Conservation (phyloP, 495 filamentous ascomycete genomes). For the Penicillium argentinense region DNA sequence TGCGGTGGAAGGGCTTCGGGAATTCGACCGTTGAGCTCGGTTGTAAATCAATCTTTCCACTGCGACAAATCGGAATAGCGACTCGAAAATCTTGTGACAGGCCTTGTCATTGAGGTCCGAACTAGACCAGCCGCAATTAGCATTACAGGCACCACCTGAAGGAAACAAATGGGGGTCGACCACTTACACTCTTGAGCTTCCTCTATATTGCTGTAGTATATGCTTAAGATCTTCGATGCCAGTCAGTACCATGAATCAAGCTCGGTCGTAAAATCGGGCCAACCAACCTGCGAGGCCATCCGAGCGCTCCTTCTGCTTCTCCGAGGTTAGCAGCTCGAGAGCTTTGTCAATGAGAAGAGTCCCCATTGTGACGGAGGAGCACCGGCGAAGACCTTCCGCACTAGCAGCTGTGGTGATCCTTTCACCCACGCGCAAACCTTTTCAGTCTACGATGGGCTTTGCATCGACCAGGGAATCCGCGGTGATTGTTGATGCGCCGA, state of each 20-base stretch:
- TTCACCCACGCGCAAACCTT: not conserved
- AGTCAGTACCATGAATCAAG: not conserved
- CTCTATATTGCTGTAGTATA: slow-evolving; percentile 61
- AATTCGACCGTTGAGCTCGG: slow-evolving; percentile 49
- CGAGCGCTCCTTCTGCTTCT: slow-evolving; percentile 52
- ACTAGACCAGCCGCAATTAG: slow-evolving; percentile 31
- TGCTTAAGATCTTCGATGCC: slow-evolving; percentile 54
- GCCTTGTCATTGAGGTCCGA: slow-evolving; percentile 65
- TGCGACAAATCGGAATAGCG: slow-evolving; percentile 68
- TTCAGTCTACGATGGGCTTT: too few species aligned
- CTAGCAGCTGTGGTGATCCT: not conserved
- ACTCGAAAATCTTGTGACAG: slow-evolving; percentile 80
- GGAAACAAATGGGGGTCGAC: too few species aligned
- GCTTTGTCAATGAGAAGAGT: slow-evolving; percentile 42
- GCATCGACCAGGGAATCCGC: too few species aligned
- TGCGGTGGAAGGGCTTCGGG: slow-evolving; percentile 44
- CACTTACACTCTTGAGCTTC: slow-evolving; percentile 56
- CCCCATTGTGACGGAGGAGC: slow-evolving; percentile 20
- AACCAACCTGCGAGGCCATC: slow-evolving; percentile 53
- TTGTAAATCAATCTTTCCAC: slow-evolving; percentile 66
- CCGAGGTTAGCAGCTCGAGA: slow-evolving; percentile 46
- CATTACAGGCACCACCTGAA: slow-evolving; percentile 8
- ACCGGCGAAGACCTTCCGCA: too few species aligned
- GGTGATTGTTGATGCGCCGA: slow-evolving; percentile 17
- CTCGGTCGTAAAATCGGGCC: not conserved